Base-by-base conservation (phyloP, 1,284 basidiomycete genomes). In the Apiotrichum veenhuisii region DNA sequence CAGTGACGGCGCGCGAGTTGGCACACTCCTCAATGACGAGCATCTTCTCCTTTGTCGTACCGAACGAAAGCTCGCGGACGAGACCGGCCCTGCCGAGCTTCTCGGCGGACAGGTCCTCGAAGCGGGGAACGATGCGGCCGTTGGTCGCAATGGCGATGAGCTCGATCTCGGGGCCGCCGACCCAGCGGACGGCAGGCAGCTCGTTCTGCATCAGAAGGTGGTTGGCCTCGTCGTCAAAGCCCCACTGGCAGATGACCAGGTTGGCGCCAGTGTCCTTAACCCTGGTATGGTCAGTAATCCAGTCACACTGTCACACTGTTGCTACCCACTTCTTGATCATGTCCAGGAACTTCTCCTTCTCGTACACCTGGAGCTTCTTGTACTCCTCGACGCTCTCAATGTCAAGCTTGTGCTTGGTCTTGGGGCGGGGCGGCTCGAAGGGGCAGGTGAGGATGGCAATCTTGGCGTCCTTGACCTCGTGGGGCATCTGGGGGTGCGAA, bases 151-250 rank as follows among this genome's bases (percentile, higher is more conserved):
- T 98, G 20, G 95, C 96, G 66, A 98, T 98, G 59, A 98, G 82
- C 89, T 98, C 95, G 62, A 99, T 96, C 77, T 99, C 95, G 2
- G 96, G 95, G 22, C 95, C 96, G 61, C 95, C 95, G 55, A 98
- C 95, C 95, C 96, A 98, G 73, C 95, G 84, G 25, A 98, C 95
- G n/a, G 95, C 91, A 42, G 95, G 96, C 43, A 99, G 81, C 17
- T 94, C 89, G 73, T 98, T 97, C 80, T 97, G 94, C 87, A 98
- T 91, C 66, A 99, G 79, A 70, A 98, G 70, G 75, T 98, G 95
- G 76, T 99, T 99, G 55, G 95, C 95, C 80, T 98, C 95, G 75
- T 99, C 96, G 72, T 99, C 95, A 74, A 99, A 99, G 63, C 95
- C 95, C 95, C 95, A 99, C 77, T 98, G 96, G 78, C 95, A 98